These are phyloP conservation scores for Trichoderma erinaceum DNA, from an alignment of 495 filamentous ascomycete genomes.

Conservation along the genomic window DNA sequence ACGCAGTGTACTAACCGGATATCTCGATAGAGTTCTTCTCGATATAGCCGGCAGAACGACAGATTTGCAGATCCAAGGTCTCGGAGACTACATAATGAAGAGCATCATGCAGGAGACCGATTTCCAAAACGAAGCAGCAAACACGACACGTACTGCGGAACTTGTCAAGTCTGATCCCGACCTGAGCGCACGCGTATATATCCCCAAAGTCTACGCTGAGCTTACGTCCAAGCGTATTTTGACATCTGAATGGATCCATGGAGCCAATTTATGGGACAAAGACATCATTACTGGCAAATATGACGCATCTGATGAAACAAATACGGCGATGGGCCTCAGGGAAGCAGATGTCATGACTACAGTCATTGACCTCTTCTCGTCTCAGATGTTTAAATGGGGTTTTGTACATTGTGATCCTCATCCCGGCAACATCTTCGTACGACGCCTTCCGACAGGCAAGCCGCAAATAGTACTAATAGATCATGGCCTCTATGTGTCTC, in stretches of 20 bases:
- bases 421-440: conserved; percentile 93
- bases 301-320: conserved; percentile 68
- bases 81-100: conserved; percentile 86
- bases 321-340: conserved; percentile 75
- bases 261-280: conserved; percentile 88
- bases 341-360: conserved; percentile 86
- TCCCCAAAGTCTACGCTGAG: conserved; percentile 76
- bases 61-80: conserved; percentile 77
- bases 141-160: conserved; percentile 75
- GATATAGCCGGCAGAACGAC: conserved; percentile 73
- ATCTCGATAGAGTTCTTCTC: conserved; percentile 55
- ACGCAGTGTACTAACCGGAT: not conserved
- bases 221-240: conserved; percentile 79
- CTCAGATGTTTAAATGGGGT: conserved; percentile 96
- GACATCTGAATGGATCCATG: conserved; percentile 97
- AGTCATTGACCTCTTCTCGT: conserved; percentile 90
- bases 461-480: conserved; percentile 95
- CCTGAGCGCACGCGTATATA: conserved; percentile 75
- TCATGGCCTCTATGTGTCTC: conserved; percentile 90
- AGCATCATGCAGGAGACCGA: conserved; percentile 86
- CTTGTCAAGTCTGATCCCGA: conserved; percentile 72
- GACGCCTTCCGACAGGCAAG: conserved; percentile 70
- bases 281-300: conserved; percentile 68
- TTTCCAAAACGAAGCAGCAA: conserved; percentile 83
- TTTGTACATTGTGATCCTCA: conserved; percentile 93